These are phyloP conservation scores for Paradendryphiella salina DNA, from an alignment of 2,329 filamentous ascomycete species.

Conservation along the genomic window DNA sequence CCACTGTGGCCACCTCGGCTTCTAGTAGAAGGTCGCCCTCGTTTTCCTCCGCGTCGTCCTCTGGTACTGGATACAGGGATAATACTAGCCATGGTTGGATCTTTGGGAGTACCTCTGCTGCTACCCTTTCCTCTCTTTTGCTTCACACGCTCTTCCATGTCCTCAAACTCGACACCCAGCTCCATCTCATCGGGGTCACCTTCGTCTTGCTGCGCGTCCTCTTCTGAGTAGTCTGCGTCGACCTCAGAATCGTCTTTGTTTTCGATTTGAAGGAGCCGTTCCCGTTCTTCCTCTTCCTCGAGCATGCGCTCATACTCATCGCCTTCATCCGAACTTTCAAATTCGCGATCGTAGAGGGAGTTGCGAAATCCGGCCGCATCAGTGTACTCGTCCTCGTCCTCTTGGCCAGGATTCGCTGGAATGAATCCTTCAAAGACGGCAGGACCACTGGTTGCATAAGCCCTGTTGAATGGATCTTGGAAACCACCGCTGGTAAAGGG, in stretches of 20 bases:
- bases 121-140: slow-evolving; percentile 22
- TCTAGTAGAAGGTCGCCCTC: slow-evolving; percentile 33
- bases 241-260: slow-evolving; percentile 38
- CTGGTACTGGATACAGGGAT: slow-evolving; percentile 15
- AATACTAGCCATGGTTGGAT: neutral
- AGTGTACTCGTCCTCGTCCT: slow-evolving; percentile 42
- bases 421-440: slow-evolving; percentile 49
- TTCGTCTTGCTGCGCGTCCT: slow-evolving; percentile 39
- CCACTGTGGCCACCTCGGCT: slow-evolving; percentile 30
- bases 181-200: slow-evolving; percentile 41
- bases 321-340: slow-evolving; percentile 35
- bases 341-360: slow-evolving; percentile 25
- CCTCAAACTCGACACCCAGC: slow-evolving; percentile 36
- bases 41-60: slow-evolving; percentile 24
- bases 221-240: slow-evolving; percentile 44
- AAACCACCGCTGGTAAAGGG: slow-evolving; percentile 20
- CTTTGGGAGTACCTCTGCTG: slow-evolving; percentile 4
- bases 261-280: slow-evolving; percentile 31
- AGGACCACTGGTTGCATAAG: slow-evolving; percentile 33
- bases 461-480: slow-evolving; percentile 29
- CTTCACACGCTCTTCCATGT: slow-evolving; percentile 26
- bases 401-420: slow-evolving; percentile 37
- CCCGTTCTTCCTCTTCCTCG: slow-evolving; percentile 35
- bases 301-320: slow-evolving; percentile 33
- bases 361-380: slow-evolving; percentile 25